phyloP scores from a whole-genome alignment of 257 asterid genomes.

The Solanum pennellii region DNA sequence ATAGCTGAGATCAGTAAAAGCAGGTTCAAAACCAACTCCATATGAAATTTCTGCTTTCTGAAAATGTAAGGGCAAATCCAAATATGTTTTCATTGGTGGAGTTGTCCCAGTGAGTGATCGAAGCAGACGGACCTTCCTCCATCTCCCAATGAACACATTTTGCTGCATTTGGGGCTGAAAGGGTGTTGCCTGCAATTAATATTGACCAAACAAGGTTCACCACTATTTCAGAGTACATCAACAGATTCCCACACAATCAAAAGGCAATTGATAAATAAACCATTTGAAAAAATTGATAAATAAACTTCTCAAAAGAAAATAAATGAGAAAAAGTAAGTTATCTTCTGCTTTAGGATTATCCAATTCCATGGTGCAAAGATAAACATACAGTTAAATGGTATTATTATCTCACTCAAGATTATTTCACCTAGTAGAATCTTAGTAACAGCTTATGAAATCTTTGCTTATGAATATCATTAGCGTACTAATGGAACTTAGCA shows the following conservation, averaged over 20 bases:
- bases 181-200: slow-evolving; percentile 78
- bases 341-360: background rate
- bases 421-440: background rate
- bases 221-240: background rate
- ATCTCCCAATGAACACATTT: slow-evolving; percentile 79
- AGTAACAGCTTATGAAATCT: background rate
- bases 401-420: background rate
- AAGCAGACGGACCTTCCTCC: slow-evolving; percentile 87
- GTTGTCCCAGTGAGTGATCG: slow-evolving; percentile 97
- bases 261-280: background rate
- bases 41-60: slow-evolving; percentile 90
- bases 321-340: background rate
- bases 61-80: slow-evolving; percentile 86
- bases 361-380: background rate
- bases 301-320: background rate
- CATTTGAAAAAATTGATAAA: background rate
- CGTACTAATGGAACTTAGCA: background rate
- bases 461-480: background rate
- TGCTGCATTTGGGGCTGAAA: slow-evolving; percentile 93
- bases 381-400: background rate
- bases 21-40: slow-evolving; percentile 91
- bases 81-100: slow-evolving; percentile 92
- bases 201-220: background rate
- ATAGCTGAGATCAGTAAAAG: slow-evolving; percentile 51
- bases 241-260: background rate